These are phyloP conservation scores for Ophiocordyceps australis DNA, from an alignment of 2,329 filamentous ascomycete species.

Conservation along the genomic window DNA sequence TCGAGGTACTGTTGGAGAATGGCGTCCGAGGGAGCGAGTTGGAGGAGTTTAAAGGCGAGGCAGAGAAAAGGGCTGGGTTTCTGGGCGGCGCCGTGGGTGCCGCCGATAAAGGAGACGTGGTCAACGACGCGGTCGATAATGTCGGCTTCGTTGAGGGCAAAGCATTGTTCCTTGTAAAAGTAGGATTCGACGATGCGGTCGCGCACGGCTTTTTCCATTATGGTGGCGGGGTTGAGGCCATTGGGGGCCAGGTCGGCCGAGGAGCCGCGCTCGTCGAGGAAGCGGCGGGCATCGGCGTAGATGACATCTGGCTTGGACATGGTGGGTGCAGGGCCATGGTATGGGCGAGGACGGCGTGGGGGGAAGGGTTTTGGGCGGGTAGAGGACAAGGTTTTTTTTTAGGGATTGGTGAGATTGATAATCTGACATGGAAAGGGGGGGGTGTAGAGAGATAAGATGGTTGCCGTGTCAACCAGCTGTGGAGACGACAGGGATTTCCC, in stretches of 20 bases:
- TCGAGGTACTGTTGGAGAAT: constrained; percentile 66
- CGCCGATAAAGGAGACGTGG: constrained; percentile 65
- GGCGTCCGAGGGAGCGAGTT: constrained; percentile 64
- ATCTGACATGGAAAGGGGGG: too few relatives aligned
- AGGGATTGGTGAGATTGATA: too few relatives aligned
- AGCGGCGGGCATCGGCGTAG: constrained; percentile 61
- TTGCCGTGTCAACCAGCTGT: constrained; percentile 22
- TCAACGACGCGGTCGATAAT: constrained; percentile 81
- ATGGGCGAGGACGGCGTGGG: constrained; percentile 1
- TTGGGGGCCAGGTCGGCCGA: constrained; percentile 58
- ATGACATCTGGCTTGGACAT: constrained; percentile 30
- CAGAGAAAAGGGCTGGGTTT: constrained; percentile 88
- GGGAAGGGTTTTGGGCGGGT: background rate
- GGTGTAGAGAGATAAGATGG: constrained; percentile 21
- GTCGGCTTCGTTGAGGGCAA: constrained; percentile 71
- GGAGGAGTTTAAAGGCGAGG: constrained; percentile 83
- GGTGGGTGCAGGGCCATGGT: constrained; percentile 2
- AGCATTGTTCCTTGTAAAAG: constrained; percentile 99
- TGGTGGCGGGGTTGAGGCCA: constrained; percentile 83
- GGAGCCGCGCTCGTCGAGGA: constrained; percentile 85
- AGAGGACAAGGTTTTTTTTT: constrained; percentile 3
- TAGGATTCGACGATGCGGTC: constrained; percentile 91
- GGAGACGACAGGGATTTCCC: constrained; percentile 8
- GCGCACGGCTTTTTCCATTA: constrained; percentile 88
- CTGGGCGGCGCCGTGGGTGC: constrained; percentile 70